Conservation (phyloP, 2,329 filamentous ascomycete genomes). For the Fusarium veterinarium region DNA sequence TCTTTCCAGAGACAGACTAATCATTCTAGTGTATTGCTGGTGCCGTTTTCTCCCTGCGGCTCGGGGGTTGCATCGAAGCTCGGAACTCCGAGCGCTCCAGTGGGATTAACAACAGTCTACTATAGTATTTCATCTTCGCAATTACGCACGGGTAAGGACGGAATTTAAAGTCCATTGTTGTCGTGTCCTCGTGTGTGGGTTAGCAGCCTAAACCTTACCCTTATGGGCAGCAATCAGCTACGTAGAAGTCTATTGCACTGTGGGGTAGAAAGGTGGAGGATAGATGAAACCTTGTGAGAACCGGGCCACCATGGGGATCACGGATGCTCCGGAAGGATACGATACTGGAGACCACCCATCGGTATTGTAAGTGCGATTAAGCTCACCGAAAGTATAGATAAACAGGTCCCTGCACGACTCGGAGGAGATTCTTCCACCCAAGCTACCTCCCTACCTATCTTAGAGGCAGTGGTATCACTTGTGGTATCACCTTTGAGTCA, state of each 20-base stretch:
- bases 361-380: not conserved
- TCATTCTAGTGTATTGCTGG: not conserved
- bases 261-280: not conserved
- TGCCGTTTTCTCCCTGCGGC: not conserved
- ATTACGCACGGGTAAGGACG: not conserved
- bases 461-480: not conserved
- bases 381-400: not conserved
- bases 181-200: not conserved
- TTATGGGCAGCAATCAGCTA: accelerated
- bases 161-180: not conserved
- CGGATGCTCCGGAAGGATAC: not conserved
- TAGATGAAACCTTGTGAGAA: not conserved
- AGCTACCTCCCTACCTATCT: not conserved
- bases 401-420: not conserved
- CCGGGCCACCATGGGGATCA: not conserved
- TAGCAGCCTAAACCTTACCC: not conserved
- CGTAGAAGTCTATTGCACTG: not conserved
- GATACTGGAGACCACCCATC: not conserved
- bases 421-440: too few relatives aligned
- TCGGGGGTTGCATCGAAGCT: not conserved
- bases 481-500: not conserved
- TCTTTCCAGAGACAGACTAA: not conserved
- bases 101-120: not conserved
- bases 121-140: not conserved
- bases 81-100: not conserved